Evolutionary conservation across 805 yeast species (phyloP).

Genomic region (Zygoascus biomembranicola): DNA sequence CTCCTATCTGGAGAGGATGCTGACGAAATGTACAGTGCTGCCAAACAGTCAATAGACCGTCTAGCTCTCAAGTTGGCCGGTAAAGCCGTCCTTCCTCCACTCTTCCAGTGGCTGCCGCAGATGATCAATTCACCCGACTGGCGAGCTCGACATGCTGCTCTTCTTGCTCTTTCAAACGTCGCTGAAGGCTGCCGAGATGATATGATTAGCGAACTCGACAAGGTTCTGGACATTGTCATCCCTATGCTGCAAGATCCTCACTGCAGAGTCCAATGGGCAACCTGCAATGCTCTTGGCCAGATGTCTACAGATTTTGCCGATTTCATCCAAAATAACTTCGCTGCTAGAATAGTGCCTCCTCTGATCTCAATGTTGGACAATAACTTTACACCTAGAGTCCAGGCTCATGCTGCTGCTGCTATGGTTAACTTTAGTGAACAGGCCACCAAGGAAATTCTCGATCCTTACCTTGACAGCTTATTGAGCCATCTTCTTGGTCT

Average conservation of each 20-base stretch:
- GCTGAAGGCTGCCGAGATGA: constrained; percentile 97
- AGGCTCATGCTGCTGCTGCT: constrained; percentile 98
- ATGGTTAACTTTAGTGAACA: constrained; percentile 91
- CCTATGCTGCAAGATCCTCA: constrained; percentile 83
- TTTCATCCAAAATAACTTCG: constrained; percentile 71
- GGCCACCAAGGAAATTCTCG: constrained; percentile 77
- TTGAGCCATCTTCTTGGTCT: constrained; percentile 65
- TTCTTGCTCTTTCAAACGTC: constrained; percentile 93
- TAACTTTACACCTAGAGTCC: constrained; percentile 73
- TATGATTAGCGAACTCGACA: constrained; percentile 71
- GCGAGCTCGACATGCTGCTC: constrained; percentile 94
- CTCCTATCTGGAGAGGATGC: constrained; percentile 71
- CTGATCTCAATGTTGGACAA: constrained; percentile 70
- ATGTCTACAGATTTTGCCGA: constrained; percentile 95
- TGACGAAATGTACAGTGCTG: constrained; percentile 82
- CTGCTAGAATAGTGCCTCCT: constrained; percentile 76
- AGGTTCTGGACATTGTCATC: constrained; percentile 71
- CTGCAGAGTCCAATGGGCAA: constrained; percentile 93
- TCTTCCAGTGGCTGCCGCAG: constrained; percentile 77
- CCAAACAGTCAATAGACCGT: constrained; percentile 91
- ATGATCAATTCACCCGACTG: constrained; percentile 72
- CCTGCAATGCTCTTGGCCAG: constrained; percentile 95
- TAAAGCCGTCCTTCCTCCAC: constrained; percentile 69
- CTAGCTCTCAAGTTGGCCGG: constrained; percentile 80
- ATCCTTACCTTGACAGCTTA: constrained; percentile 84